Evolutionary conservation across 2,329 filamentous ascomycete genomes (phyloP).

Genomic region (Ascocoryne sarcoides): DNA sequence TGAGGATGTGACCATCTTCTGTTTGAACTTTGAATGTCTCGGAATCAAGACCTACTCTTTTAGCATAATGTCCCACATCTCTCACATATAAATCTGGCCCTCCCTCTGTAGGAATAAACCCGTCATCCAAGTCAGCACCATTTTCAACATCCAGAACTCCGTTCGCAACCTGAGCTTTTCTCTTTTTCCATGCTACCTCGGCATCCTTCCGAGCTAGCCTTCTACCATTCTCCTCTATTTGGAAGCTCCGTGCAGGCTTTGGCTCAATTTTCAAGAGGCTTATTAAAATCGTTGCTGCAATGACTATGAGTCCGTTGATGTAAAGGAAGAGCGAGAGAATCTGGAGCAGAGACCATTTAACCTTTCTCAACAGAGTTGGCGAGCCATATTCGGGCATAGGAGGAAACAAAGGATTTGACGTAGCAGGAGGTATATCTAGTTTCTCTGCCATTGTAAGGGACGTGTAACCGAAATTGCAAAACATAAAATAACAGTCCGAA

Average conservation of each 20-base stretch:
- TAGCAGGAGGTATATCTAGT: background rate
- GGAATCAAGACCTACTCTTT: slow-evolving; percentile 2
- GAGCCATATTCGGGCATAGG: background rate
- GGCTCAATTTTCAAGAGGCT: background rate
- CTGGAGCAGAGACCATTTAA: background rate
- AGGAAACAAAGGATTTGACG: slow-evolving; percentile 1
- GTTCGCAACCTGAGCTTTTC: background rate
- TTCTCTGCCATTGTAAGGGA: background rate
- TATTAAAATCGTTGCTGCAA: background rate
- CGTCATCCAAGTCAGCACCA: background rate
- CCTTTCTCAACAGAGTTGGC: background rate
- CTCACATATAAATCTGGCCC: slow-evolving; percentile 1
- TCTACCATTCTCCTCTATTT: slow-evolving; percentile 1
- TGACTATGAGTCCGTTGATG: background rate
- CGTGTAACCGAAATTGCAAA: background rate
- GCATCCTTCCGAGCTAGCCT: background rate
- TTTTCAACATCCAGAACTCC: background rate
- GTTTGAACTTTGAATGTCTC: slow-evolving; percentile 6
- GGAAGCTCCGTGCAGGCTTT: background rate
- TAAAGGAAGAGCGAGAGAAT: background rate
- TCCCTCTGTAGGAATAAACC: slow-evolving; percentile 4
- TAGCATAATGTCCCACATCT: slow-evolving; percentile 7
- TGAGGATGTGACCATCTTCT: slow-evolving; percentile 5
- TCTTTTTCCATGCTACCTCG: slow-evolving; percentile 1
- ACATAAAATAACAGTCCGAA: too few relatives aligned